Evolutionary conservation across 306 rosid genomes (phyloP).

Genomic region (Astragalus membranaceus): DNA sequence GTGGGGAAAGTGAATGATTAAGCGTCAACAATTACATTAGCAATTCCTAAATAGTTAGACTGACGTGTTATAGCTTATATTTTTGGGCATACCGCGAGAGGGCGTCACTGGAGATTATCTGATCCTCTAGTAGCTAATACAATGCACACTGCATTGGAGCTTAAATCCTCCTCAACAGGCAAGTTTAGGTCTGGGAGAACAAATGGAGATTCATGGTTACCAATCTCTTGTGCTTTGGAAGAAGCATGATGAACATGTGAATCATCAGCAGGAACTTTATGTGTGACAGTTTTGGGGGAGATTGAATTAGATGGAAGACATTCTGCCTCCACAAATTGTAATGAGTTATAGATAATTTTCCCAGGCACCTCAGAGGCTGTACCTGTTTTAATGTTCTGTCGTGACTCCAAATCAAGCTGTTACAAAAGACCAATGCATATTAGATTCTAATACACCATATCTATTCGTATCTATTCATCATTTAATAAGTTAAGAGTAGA

Average conservation of each 20-base stretch:
- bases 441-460: conserved; percentile 13
- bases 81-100: conserved; percentile 14
- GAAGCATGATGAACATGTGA: conserved; percentile 7
- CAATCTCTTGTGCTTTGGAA: conserved; percentile 32
- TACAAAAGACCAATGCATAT: not conserved
- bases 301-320: conserved; percentile 3
- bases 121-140: conserved; percentile 27
- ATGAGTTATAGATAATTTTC: conserved; percentile 1
- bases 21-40: conserved; percentile 40
- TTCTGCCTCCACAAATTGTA: too few species aligned
- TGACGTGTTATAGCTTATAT: conserved; percentile 17
- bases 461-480: too few species aligned
- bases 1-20: conserved; percentile 25
- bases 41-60: conserved; percentile 38
- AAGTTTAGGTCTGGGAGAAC: conserved; percentile 83
- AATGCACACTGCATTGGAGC: conserved; percentile 16
- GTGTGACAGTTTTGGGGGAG: too few species aligned
- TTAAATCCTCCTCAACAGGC: conserved; percentile 41
- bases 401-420: conserved; percentile 56
- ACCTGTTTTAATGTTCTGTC: conserved; percentile 19
- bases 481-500: too few species aligned
- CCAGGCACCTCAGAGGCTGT: conserved; percentile 2
- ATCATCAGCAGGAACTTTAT: too few species aligned
- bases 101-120: conserved; percentile 11
- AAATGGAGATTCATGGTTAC: conserved; percentile 30